Evolutionary conservation across 2,329 filamentous ascomycete species (phyloP).

Genomic region (Microdochium bolleyi): DNA sequence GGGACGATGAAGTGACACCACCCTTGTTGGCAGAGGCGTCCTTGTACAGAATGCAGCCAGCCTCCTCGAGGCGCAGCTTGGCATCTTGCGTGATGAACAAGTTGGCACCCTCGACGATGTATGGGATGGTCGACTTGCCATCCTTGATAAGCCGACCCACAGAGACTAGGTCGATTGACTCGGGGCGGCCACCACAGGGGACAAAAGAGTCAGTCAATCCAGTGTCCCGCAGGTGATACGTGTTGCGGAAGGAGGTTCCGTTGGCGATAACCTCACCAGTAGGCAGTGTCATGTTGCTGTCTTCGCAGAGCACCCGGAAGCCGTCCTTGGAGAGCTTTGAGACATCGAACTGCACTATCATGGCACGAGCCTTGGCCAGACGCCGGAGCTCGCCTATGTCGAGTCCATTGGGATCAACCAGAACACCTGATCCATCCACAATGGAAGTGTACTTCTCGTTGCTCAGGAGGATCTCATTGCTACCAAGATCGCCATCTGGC

Average conservation of each 20-base stretch:
- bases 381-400: constrained; percentile 76
- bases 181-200: constrained; percentile 90
- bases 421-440: constrained; percentile 92
- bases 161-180: constrained; percentile 88
- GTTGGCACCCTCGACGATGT: constrained; percentile 96
- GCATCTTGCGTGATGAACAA: constrained; percentile 98
- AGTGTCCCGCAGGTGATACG: constrained; percentile 79
- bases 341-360: constrained; percentile 82
- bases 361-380: constrained; percentile 76
- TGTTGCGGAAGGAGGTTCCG: constrained; percentile 94
- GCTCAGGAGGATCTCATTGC: constrained; percentile 93
- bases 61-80: constrained; percentile 87
- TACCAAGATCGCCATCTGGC: constrained; percentile 91
- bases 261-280: constrained; percentile 81
- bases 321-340: constrained; percentile 81
- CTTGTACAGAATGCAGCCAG: constrained; percentile 94
- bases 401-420: constrained; percentile 86
- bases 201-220: constrained; percentile 83
- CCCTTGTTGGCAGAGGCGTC: constrained; percentile 98
- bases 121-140: constrained; percentile 80
- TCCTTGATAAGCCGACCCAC: constrained; percentile 80
- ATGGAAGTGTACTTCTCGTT: constrained; percentile 94
- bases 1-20: constrained; percentile 92
- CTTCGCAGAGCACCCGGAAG: constrained; percentile 88
- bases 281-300: constrained; percentile 81